Percentiles rank a stretch among this genome's conserved stretches.
Conservation (phyloP, 1,284 basidiomycete genomes). For the Heterobasidion annosum region DNA sequence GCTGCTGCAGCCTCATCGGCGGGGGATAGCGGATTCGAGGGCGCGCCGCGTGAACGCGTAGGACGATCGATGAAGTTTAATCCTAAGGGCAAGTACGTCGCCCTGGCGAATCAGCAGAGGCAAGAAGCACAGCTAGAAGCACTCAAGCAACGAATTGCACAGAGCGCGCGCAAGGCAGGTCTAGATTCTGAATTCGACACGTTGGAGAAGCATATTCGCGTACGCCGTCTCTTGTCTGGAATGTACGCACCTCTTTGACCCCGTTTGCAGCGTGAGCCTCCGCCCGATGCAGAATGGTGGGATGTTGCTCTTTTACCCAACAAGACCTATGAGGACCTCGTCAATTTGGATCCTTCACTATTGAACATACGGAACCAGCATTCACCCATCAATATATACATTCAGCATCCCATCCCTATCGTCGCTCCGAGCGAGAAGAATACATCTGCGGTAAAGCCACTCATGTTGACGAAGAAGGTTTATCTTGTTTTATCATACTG, state of each 20-base stretch:
- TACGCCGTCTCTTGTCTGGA: constrained; percentile 22
- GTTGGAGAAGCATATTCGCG: constrained; percentile 81
- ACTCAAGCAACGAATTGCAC: constrained; percentile 88
- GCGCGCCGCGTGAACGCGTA: constrained; percentile 59
- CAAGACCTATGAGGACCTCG: constrained; percentile 73
- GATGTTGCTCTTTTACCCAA: constrained; percentile 81
- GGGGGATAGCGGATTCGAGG: constrained; percentile 57
- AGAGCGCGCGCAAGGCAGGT: constrained; percentile 88
- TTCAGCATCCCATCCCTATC: constrained; percentile 97
- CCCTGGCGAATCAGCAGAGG: constrained; percentile 76
- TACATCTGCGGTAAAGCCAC: constrained; percentile 64
- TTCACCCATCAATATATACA: constrained; percentile 82
- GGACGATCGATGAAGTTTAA: constrained; percentile 79
- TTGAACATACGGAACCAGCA: constrained; percentile 58
- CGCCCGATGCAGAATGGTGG: constrained; percentile 97
- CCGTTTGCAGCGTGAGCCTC: constrained; percentile 56
- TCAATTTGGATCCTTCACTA: constrained; percentile 35
- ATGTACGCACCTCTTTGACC: constrained; percentile 4
- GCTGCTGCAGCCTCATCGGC: constrained; percentile 38
- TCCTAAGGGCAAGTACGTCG: constrained; percentile 84
- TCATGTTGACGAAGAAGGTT: constrained; percentile 87
- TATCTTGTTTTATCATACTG: constrained; percentile 5
- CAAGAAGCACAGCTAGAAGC: constrained; percentile 85
- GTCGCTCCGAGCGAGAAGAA: constrained; percentile 85
- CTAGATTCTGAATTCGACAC: constrained; percentile 88